phyloP scores from a whole-genome alignment of 768 basidiomycete species.

The Naganishia onofrii region DNA sequence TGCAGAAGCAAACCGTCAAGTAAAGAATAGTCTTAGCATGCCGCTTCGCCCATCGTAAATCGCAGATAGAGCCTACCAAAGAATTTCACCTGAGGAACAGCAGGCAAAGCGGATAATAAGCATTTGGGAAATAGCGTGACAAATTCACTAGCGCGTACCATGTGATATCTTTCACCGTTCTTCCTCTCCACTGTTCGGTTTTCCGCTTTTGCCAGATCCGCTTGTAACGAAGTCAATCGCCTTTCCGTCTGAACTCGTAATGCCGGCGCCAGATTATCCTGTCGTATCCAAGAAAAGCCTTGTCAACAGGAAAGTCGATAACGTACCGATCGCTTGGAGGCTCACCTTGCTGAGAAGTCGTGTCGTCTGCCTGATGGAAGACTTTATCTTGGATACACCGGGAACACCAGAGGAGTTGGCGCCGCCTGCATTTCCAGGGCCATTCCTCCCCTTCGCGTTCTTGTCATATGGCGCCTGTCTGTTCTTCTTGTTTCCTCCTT shows the following conservation, averaged over 20 bases:
- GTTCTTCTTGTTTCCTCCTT: slow-evolving; percentile 22
- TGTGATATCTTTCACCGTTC: slow-evolving; percentile 76
- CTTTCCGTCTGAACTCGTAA: slow-evolving; percentile 78
- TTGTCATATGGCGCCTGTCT: slow-evolving; percentile 24
- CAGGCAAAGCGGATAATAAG: not conserved
- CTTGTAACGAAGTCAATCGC: slow-evolving; percentile 69
- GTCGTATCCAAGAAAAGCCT: not conserved
- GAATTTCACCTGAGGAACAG: slow-evolving; percentile 66
- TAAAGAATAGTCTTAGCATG: not conserved
- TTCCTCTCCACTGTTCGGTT: slow-evolving; percentile 56
- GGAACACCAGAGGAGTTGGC: slow-evolving; percentile 50
- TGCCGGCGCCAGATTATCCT: slow-evolving; percentile 82
- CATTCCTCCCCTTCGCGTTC: slow-evolving; percentile 5
- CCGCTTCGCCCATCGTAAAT: not conserved
- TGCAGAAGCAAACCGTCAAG: slow-evolving; percentile 44
- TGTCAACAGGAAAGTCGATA: not conserved
- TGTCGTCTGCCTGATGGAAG: slow-evolving; percentile 75
- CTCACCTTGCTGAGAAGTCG: slow-evolving; percentile 62
- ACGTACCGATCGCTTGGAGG: not conserved
- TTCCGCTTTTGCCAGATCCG: slow-evolving; percentile 49
- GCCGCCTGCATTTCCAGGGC: slow-evolving; percentile 6
- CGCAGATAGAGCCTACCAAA: slow-evolving; percentile 63
- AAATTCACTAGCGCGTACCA: slow-evolving; percentile 50
- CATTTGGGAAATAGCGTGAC: not conserved
- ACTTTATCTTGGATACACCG: slow-evolving; percentile 83